Base-by-base conservation (phyloP, 306 rosid species). In the Gynostemma pentaphyllum region DNA sequence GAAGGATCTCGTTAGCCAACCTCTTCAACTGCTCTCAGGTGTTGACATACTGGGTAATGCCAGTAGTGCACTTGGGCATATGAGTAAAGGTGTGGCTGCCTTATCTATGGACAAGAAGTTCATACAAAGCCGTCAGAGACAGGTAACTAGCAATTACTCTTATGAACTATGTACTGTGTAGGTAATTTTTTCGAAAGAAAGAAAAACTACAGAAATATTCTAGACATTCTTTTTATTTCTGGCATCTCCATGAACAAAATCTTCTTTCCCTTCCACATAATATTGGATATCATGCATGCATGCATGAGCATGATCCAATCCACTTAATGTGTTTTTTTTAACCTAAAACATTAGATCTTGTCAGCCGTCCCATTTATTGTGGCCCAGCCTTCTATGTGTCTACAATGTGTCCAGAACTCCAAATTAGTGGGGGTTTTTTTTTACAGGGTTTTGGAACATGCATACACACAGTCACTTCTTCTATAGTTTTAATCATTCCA, bases 51-150 rank as follows among this genome's bases (percentile, higher is more conserved):
- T 92, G 84, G 99, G 99, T 59, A 92, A 92, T 77, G 99, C 99
- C 64, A 92, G 99, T 51, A 92, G 99, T 76, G 99, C 99, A 51
- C 96, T 92, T 70, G 99, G 99, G 74, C 96, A 92, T 76, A 92
- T 92, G 99, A 92, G 99, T 64, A 92, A 89, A 86, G 96, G 99
- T 63, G 90, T 92, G 74, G 99, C 99, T 74, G 96, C 96, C 23
- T 80, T 92, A 72, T 92, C 99, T 41, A 86, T 92, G 91, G 99
- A 92, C 78, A 88, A 84, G 85, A 92, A 92, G 79, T 92, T 92
- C 82, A 92, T 92, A 74, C 99, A 92, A 74, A 84, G 95, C 75
- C 95, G 99, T 52, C 86, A 74, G 73, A 81, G 84, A 82, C 95
- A 92, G 99, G 99, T n/a, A n/a, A n/a, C n/a, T n/a, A n/a, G n/a